Conservation (phyloP, 2,329 filamentous ascomycete genomes). For the Penicillium nordicum region DNA sequence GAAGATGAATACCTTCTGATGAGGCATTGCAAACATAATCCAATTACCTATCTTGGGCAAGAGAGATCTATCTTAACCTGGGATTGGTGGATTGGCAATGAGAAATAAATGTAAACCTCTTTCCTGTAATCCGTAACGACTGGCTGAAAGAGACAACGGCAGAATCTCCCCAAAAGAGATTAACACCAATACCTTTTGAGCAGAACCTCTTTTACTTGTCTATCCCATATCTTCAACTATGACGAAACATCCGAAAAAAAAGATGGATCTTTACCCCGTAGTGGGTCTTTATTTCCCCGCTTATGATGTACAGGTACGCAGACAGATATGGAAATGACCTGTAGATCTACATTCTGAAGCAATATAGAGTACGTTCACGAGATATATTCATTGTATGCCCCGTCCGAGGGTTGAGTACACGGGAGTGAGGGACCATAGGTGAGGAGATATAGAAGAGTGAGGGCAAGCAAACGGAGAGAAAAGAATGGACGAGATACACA, state of each 20-base stretch:
- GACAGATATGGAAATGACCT: background rate
- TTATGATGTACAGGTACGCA: background rate
- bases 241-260: background rate
- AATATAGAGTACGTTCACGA: conserved; percentile 11
- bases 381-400: conserved; percentile 25
- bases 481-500: conserved; percentile 18
- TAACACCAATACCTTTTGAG: background rate
- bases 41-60: background rate
- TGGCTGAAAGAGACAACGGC: background rate
- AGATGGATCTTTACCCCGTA: background rate
- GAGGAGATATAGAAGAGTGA: conserved; percentile 6
- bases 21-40: background rate
- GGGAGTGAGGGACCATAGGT: conserved; percentile 12
- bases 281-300: conserved; percentile 1
- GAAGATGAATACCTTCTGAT: background rate
- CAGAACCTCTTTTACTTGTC: background rate
- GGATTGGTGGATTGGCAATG: too few relatives aligned
- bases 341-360: background rate
- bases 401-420: conserved; percentile 20
- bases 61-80: background rate
- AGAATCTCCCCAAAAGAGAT: too few relatives aligned
- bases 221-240: background rate
- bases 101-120: too few relatives aligned
- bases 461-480: conserved; percentile 1
- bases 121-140: background rate